A percentile compares a stretch with the other conserved stretches of the same genome.
Conservation (phyloP, 2,329 filamentous ascomycete genomes). For the Furcasterigmium furcatum region DNA sequence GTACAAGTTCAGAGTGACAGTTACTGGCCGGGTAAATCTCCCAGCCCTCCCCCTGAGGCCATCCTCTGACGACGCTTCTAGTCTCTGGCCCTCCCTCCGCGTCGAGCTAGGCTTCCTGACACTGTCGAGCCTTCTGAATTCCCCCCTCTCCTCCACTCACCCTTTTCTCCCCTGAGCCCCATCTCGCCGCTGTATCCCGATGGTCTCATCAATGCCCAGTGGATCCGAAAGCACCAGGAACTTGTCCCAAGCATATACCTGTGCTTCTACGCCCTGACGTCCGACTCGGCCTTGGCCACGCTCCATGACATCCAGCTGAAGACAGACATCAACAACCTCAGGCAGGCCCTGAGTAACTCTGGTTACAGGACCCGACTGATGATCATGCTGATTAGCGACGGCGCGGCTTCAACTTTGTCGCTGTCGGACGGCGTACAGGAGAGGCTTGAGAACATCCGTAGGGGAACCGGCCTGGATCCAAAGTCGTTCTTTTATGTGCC, state of each 20-base stretch:
- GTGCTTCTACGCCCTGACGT: constrained; percentile 75
- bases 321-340: constrained; percentile 77
- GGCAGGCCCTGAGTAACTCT: constrained; percentile 61
- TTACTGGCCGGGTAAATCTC: constrained; percentile 78
- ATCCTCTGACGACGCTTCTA: constrained; percentile 27
- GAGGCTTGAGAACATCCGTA: constrained; percentile 74
- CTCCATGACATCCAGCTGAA: constrained; percentile 87
- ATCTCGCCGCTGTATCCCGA: constrained; percentile 83
- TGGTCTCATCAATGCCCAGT: constrained; percentile 76
- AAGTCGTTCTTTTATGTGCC: constrained; percentile 86
- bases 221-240: constrained; percentile 87
- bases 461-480: constrained; percentile 74
- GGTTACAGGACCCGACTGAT: constrained; percentile 77
- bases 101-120: constrained; percentile 51
- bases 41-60: too few relatives aligned
- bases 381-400: constrained; percentile 74
- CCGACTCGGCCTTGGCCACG: constrained; percentile 69
- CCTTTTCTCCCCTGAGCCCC: constrained; percentile 85
- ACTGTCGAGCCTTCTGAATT: constrained; percentile 44
- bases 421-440: constrained; percentile 63
- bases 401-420: constrained; percentile 37
- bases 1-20: constrained; percentile 66
- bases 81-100: constrained; percentile 55
- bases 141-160: constrained; percentile 72
- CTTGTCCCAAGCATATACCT: constrained; percentile 77